Evolutionary conservation across 2,329 filamentous ascomycete species (phyloP), one percentile per base, ranked within the genome.

Genomic region (Purpureocillium lavendulum): DNA sequence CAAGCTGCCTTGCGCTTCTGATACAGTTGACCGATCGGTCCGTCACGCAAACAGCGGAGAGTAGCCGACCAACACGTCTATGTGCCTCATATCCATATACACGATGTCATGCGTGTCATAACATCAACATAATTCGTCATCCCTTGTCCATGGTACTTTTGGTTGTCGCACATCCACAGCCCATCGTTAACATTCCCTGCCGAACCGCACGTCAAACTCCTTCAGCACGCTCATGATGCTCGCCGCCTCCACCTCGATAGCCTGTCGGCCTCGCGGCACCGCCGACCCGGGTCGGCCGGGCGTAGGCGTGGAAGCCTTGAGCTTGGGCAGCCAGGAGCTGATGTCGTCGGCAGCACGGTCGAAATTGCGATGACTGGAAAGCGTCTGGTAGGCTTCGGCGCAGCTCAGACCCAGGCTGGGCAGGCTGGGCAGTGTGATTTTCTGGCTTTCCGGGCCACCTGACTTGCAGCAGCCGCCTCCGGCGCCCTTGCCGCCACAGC

Each of bases 141-240:
- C 5, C 21, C 5, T 26, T 6, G 10, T 6, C 10, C 21, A 26
- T 26, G 21, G 21, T 26, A 26, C 21, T 10, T 26, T 26, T n/a
- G n/a, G n/a, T n/a, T n/a, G n/a, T n/a, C n/a, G n/a, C n/a, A n/a
- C 21, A 26, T 26, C 10, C 21, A 26, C 21, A 26, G 10, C 21
- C 10, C 21, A 26, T 26, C 21, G 4, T 55, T 49, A 63, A 34
- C 56, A 56, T 35, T 62, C 59, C 30, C 60, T 53, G 30, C 79
- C 79, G 57, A 89, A 89, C 39, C 84, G 67, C 36, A 86, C 71
- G 52, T 89, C 84, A 61, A 89, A 89, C 46, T 84, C 81, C 59
- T 84, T 85, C 43, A 89, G 62, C n/a, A 88, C 84, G 32, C 82
- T 82, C 84, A 89, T 88, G 40, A 89, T 87, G 58, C 84, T 88